Base-by-base conservation (phyloP, 345 rosid species). In the Arabidopsis arenosa region DNA sequence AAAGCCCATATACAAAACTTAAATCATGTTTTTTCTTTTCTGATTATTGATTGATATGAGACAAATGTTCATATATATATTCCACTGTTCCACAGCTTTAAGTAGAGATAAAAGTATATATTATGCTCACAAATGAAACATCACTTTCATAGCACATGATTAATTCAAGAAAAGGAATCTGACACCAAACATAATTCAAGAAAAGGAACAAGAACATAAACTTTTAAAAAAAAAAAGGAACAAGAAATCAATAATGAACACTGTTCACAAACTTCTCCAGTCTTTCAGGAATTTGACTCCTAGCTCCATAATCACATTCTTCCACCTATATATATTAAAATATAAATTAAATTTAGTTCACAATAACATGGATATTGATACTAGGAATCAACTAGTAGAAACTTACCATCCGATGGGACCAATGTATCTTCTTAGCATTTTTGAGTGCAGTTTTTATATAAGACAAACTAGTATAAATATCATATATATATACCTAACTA, bases 271-370 rank as follows among this genome's bases (percentile, higher is more conserved):
- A 28, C 12, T 49, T 73, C 65, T 66, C 57, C 43, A 78, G 59
- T 43, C 60, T 73, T 57, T 66, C 74, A 7, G 28, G 63, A 60
- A 78, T 60, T 36, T 32, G 63, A 37, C 64, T 60, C 23, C 52
- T 55, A 37, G 36, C 74, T 66, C 53, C 81, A 52, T 66, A 15
- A 23, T 67, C 69, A 66, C 52, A 72, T n/a, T 72, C 81, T 73
- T 78, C 74, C 37, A 73, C 60, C 81, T 78, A 60, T 17, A 53
- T 52, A 62, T 3, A 60, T 35, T 11, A 36, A 18, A 15, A 11
- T 13, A 2, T 7, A 41, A 39, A 13, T 28, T 56, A 60, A 33
- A 54, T 51, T 41, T 32, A 18, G 61, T 3, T 3, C 21, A 48
- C 41, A 55, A 45, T 52, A 0, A 36, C 12, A 9, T n/a, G 9